Evolutionary conservation across 345 rosid species (phyloP).

Genomic region (Syzygium aqueum): DNA sequence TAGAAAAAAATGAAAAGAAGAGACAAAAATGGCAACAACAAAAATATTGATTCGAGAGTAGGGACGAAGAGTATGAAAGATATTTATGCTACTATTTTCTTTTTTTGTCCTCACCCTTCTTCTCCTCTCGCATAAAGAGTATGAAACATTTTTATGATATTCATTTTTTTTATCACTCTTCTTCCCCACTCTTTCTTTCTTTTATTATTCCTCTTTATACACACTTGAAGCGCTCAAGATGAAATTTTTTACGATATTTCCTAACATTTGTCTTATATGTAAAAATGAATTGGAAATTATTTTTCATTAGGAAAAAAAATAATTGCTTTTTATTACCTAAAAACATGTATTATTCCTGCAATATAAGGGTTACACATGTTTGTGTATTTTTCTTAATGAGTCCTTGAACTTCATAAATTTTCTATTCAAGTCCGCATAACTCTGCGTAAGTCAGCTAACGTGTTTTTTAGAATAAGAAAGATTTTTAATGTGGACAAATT

Average conservation of each 20-base stretch:
- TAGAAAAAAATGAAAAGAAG: no score
- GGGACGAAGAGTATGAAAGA: not conserved
- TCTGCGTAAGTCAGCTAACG: fast-evolving
- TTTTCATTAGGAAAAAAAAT: no score
- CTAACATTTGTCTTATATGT: not conserved
- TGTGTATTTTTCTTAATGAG: not conserved
- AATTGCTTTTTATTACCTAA: not conserved
- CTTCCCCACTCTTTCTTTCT: not conserved
- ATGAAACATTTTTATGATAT: no score
- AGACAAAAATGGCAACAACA: no score
- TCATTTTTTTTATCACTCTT: no score
- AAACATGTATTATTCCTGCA: not conserved
- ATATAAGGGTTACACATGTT: not conserved
- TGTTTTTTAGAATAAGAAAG: not conserved
- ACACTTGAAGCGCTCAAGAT: not conserved
- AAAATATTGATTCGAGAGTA: not conserved
- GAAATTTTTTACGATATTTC: not conserved
- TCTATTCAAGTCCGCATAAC: fast-evolving
- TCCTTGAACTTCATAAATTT: not conserved
- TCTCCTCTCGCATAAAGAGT: not conserved
- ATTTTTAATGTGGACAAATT: not conserved
- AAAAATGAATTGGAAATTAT: no score
- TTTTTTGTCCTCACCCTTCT: not conserved
- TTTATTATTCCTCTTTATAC: not conserved
- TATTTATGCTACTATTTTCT: not conserved